These are phyloP conservation scores for Lasiosphaeriaceae sp. DNA, from an alignment of 495 filamentous ascomycete species.

Conservation along the genomic window DNA sequence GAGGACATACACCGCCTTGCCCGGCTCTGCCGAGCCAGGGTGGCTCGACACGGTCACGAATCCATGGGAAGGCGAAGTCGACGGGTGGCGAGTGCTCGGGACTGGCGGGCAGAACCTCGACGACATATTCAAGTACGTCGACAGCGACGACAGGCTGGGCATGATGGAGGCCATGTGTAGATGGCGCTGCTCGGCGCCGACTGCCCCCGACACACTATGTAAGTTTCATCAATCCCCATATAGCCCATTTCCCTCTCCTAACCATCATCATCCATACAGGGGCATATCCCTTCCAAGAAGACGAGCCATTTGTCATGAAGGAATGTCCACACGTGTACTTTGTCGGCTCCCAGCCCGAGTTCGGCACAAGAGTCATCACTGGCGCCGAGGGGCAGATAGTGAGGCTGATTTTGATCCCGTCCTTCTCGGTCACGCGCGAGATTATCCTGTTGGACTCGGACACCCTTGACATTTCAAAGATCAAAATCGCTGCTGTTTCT, in stretches of 20 bases:
- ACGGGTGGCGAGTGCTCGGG: conserved; percentile 80
- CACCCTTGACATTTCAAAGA: conserved; percentile 70
- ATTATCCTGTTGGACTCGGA: conserved; percentile 84
- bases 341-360: conserved; percentile 79
- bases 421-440: conserved; percentile 74
- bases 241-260: too few species aligned
- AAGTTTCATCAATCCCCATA: too few species aligned
- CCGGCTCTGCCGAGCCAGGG: conserved; percentile 47
- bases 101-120: conserved; percentile 90
- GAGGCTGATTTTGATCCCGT: conserved; percentile 73
- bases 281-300: conserved; percentile 91
- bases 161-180: conserved; percentile 90
- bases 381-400: conserved; percentile 61
- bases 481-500: conserved; percentile 42
- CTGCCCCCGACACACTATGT: conserved; percentile 95
- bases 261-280: conserved; percentile 49
- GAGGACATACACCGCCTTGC: conserved; percentile 58
- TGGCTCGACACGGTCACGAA: conserved; percentile 93
- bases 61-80: conserved; percentile 84
- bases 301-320: conserved; percentile 80
- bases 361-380: conserved; percentile 67
- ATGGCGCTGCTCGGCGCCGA: conserved; percentile 90
- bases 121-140: conserved; percentile 87
- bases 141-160: conserved; percentile 66
- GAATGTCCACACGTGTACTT: conserved; percentile 89